These are phyloP conservation scores for Glycine tomentella DNA, from an alignment of 306 rosid genomes.

Conservation along the genomic window DNA sequence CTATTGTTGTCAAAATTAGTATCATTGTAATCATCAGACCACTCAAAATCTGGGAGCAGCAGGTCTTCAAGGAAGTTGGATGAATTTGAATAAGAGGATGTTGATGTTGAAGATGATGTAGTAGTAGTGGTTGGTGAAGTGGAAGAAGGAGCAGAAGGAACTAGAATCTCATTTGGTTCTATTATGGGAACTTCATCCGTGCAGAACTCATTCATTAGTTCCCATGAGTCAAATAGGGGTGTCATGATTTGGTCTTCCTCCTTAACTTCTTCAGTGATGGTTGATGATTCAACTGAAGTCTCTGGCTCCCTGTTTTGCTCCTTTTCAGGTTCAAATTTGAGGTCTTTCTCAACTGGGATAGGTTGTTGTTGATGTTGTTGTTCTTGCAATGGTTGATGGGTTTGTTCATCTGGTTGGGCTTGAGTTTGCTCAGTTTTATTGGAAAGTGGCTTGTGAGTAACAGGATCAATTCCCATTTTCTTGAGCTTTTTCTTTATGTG, in stretches of 20 bases:
- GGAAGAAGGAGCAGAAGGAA: slow-evolving; percentile 51
- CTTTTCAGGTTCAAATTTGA: slow-evolving; percentile 39
- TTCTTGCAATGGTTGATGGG: slow-evolving; percentile 5
- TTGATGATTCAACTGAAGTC: slow-evolving; percentile 55
- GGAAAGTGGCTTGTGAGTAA: slow-evolving; percentile 67
- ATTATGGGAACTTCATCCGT: slow-evolving; percentile 76
- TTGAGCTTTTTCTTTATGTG: slow-evolving; percentile 83
- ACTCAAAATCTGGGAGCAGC: slow-evolving; percentile 67
- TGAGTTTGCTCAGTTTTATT: slow-evolving; percentile 48
- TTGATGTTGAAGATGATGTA: slow-evolving; percentile 46
- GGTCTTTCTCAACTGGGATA: background rate
- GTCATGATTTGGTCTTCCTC: slow-evolving; percentile 51
- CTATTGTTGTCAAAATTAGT: slow-evolving; percentile 28
- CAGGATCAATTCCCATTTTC: slow-evolving; percentile 83
- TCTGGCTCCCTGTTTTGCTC: slow-evolving; percentile 50
- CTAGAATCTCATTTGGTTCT: slow-evolving; percentile 53
- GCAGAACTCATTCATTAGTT: slow-evolving; percentile 57
- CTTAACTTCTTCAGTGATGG: slow-evolving; percentile 46
- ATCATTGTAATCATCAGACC: slow-evolving; percentile 47
- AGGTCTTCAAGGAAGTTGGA: slow-evolving; percentile 61
- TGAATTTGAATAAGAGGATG: slow-evolving; percentile 52
- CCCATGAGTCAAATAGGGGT: slow-evolving; percentile 52
- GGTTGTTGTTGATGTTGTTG: background rate
- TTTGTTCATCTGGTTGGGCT: slow-evolving; percentile 38
- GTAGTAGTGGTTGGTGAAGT: slow-evolving; percentile 49